These are phyloP conservation scores for Diaporthe longicolla DNA, from an alignment of 2,329 filamentous ascomycete species.

Conservation along the genomic window DNA sequence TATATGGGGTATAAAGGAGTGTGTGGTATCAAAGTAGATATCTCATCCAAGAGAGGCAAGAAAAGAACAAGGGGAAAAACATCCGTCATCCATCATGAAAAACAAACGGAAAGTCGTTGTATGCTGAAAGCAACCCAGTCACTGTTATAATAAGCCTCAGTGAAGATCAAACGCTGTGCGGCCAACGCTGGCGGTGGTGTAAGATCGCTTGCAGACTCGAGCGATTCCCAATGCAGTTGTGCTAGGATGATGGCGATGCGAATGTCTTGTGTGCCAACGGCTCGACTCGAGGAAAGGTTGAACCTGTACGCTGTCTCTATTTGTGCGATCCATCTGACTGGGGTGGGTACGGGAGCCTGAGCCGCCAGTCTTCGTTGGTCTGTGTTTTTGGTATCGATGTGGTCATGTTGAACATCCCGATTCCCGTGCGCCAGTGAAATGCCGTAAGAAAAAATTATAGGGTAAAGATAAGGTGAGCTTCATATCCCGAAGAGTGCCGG, in stretches of 20 bases:
- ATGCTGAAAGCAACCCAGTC: conserved; percentile 8
- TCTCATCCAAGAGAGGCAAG: conserved; percentile 27
- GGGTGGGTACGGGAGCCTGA: not conserved
- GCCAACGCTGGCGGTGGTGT: conserved; percentile 13
- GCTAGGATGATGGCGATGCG: conserved; percentile 1
- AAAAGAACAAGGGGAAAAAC: conserved; percentile 17
- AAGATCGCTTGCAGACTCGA: not conserved
- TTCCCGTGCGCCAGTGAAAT: conserved; percentile 42
- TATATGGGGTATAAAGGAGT: conserved; percentile 41
- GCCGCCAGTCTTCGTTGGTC: conserved; percentile 13
- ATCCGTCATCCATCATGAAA: conserved; percentile 42
- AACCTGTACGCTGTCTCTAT: conserved; percentile 1
- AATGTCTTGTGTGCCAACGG: conserved; percentile 8
- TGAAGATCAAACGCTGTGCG: conserved; percentile 28
- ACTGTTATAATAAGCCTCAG: not conserved
- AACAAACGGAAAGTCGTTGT: conserved; percentile 29
- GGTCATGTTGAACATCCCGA: conserved; percentile 36
- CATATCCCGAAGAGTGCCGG: not conserved
- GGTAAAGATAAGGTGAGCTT: conserved; percentile 39
- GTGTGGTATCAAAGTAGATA: conserved; percentile 41
- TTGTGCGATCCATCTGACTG: conserved; percentile 8
- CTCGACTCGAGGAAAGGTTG: not conserved
- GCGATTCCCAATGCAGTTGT: not conserved
- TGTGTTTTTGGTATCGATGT: conserved; percentile 34
- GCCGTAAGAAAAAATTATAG: conserved; percentile 38